Evolutionary conservation across 2,329 filamentous ascomycete genomes (phyloP), one percentile per base, ranked within the genome.

Genomic region (Xylaria arbuscula): DNA sequence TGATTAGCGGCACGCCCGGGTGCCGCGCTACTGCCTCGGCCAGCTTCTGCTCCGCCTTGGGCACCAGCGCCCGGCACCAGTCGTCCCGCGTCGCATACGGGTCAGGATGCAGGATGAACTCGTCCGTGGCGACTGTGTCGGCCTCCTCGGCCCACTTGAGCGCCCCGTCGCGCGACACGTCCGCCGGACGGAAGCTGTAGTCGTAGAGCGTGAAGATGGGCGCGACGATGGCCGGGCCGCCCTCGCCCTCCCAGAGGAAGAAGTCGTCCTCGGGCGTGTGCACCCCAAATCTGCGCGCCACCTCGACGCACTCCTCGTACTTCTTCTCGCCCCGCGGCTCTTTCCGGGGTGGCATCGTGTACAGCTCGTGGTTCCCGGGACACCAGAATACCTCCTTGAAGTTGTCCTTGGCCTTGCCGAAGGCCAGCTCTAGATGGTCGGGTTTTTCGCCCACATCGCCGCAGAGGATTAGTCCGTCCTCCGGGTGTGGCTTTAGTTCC

Each of bases 131-230:
- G 1, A 78, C 75, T 15, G 75, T 80, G 67, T 80, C 77, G 40
- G 69, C 68, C 71, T 79, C 78, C 67, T 76, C 74, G n/a, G 80
- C 80, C 80, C 80, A 81, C 32, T 70, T 68, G 36, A 81, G 69
- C 0, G 85, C 86, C 22, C 80, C 76, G 65, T 85, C 85, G 45
- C 84, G 77, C 32, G 79, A 77, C 9, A 88, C 81, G 54, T 85
- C 72, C 1, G 76, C 79, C 0, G 87, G 87, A 0, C 86, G 80
- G 76, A 88, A 89, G 69, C 81, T 85, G 77, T 89, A 89, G 77
- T 89, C 87, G 79, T 88, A 89, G 15, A 89, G 79, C 0, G 86
- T 88, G 79, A 88, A 89, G 58, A 87, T 82, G 38, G 85, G 87
- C 38, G 84, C 85, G 48, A 89, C 81, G 45, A 88, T 68, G 6